Evolutionary conservation across 805 yeast species (phyloP).

Genomic region (Limtongozyma cylindracea): DNA sequence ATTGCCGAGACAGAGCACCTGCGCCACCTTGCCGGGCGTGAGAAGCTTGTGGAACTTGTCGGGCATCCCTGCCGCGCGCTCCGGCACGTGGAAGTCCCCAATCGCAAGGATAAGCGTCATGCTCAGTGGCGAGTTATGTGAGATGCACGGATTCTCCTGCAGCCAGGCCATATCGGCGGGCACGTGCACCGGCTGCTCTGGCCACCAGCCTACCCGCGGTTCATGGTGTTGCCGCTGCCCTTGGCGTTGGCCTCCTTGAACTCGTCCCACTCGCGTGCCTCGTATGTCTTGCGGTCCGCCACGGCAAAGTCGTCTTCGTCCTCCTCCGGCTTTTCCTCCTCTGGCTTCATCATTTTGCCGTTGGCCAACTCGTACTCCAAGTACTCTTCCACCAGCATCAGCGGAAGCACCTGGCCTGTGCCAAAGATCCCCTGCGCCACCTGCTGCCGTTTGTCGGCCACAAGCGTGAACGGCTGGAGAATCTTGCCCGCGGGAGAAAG

Average conservation of each 20-base stretch:
- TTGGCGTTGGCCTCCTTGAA: constrained; percentile 66
- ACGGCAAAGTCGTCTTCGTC: constrained; percentile 47
- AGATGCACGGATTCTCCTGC: too few species aligned
- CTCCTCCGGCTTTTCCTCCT: constrained; percentile 13
- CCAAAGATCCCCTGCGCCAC: constrained; percentile 50
- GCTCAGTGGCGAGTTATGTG: too few species aligned
- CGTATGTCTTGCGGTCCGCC: too few species aligned
- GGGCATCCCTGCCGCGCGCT: constrained; percentile 43
- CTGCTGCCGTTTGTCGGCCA: constrained; percentile 27
- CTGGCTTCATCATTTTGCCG: constrained; percentile 50
- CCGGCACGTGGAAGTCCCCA: constrained; percentile 82
- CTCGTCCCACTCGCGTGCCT: constrained; percentile 89
- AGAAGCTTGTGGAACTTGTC: constrained; percentile 46
- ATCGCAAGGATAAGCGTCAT: constrained; percentile 40
- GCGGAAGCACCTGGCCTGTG: constrained; percentile 80
- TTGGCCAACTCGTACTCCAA: constrained; percentile 65
- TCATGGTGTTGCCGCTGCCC: constrained; percentile 72
- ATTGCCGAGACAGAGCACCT: constrained; percentile 72
- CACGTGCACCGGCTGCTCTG: too few species aligned
- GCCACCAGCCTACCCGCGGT: too few species aligned
- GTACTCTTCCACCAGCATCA: constrained; percentile 85
- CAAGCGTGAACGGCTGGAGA: constrained; percentile 62
- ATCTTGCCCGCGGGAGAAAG: constrained; percentile 56
- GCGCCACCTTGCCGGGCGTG: constrained; percentile 62
- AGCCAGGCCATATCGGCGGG: too few species aligned